Evolutionary conservation across 140 eudicot genomes (phyloP).

Genomic region (Anethum foeniculum): DNA sequence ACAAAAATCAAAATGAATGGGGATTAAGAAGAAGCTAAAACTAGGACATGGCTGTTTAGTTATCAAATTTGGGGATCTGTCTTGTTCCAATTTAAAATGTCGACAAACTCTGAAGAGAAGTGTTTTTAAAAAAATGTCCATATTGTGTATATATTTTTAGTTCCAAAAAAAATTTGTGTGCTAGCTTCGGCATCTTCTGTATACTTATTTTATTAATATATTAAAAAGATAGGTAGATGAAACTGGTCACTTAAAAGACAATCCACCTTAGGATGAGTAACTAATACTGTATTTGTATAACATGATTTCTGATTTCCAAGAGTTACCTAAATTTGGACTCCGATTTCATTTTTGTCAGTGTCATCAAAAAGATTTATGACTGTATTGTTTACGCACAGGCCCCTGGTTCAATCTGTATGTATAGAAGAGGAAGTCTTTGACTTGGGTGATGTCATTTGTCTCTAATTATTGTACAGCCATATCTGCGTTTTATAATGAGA

Average conservation of each 20-base stretch:
- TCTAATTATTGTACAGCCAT: background rate
- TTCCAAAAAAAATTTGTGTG: background rate
- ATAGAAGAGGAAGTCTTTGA: background rate
- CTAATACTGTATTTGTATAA: background rate
- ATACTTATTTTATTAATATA: background rate
- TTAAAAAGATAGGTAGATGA: background rate
- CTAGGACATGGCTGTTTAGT: background rate
- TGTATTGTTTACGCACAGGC: background rate
- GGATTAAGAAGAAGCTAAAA: background rate
- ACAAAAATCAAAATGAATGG: background rate
- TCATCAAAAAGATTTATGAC: background rate
- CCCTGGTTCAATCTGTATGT: no score
- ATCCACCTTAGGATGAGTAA: background rate
- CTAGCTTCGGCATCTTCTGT: background rate
- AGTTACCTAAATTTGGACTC: background rate
- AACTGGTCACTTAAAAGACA: background rate
- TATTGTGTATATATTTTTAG: background rate
- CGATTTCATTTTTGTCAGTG: background rate
- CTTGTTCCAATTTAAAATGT: background rate
- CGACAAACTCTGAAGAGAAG: background rate
- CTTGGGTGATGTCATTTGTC: background rate
- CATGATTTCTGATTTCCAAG: background rate
- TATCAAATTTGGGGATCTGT: background rate
- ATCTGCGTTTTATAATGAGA: background rate
- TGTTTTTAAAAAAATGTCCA: background rate